Evolutionary conservation across 1,284 basidiomycete genomes (phyloP), one percentile per base, ranked within the genome.

Genomic region (Ganoderma resinaceum): DNA sequence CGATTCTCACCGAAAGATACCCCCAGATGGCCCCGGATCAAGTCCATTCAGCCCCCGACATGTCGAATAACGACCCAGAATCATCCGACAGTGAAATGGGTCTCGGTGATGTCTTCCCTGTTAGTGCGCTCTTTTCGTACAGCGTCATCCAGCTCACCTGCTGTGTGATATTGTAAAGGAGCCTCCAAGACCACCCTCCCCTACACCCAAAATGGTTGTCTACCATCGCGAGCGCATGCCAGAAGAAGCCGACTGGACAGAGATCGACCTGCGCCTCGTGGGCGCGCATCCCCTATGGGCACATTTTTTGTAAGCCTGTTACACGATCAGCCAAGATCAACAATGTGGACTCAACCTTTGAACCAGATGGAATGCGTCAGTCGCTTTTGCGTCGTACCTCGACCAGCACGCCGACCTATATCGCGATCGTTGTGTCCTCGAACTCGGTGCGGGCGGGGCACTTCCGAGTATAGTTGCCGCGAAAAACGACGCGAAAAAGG

Each of bases 401-500:
- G 91, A 95, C 69, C 77, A 84, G 26, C 83, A 91, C 57, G 74
- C 76, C 0, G 78, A 85, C 0, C 67, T 90, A 0, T 88, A 86
- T 65, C 72, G 70, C 1, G 78, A 80, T 49, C 78, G 78, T 20
- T 81, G 78, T 35, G 90, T 98, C 0, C 83, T 99, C 2, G 97
- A 99, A 79, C 88, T 99, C 0, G 97, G 97, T 0, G 97, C 97
- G 0, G 97, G 96, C 0, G 96, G 95, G 1, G 97, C 91, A 0
- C 82, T 99, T 20, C 97, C 97, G 0, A 90, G 93, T 2, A 83
- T 98, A 16, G 87, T 95, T 0, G 83, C 90, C 0, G 88, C 86
- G 0, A 85, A 91, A 46, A 91, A 91, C 65, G 92, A 91, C 0
- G 94, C 94, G 0, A 76, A 78, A 42, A 85, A 84, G 74, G 91